Evolutionary conservation across 768 basidiomycete species (phyloP), one percentile per base, ranked within the genome.

Genomic region (Lentinula detonsa): DNA sequence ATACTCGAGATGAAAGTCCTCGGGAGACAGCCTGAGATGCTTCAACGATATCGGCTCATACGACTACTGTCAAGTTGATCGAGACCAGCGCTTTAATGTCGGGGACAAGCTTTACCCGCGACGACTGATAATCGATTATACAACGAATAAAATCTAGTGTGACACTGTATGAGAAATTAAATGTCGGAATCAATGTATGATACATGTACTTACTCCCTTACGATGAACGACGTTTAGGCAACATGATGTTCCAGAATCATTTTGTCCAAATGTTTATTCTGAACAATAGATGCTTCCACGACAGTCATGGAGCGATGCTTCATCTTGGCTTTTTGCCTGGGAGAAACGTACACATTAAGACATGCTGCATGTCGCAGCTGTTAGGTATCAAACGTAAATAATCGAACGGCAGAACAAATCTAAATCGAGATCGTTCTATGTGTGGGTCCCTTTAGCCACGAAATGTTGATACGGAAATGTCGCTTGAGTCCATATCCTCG

Each of bases 341-440:
- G 33, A n/a, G 56, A 39, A 45, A 57, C n/a, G 18, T 77, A 80
- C 0, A 76, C 79, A 67, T 87, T 84, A 57, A 78, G 68, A 65
- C 79, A 81, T 7, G 80, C 78, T n/a, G 80, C 78, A 8, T 66
- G 65, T 66, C 80, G 81, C 51, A 87, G 75, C 28, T 78, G 79
- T 62, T 79, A 78, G 48, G 87, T 77, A 65, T 87, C 85, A n/a
- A 28, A 74, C 70, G 52, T 78, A 78, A 51, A 88, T 74, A 63
- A 88, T 79, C 23, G 79, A 77, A 23, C 73, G 75, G 68, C 83
- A 86, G 74, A 86, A 86, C 51, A 85, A 70, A 69, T 87, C 86
- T 21, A 88, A 76, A 64, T 88, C 85, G 35, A 88, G 78, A 65
- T 87, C 87, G 65, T 86, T 86, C 82, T 85, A 65, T 3, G 53